A percentile compares a stretch with the other conserved stretches of the same genome.
phyloP scores from a whole-genome alignment of 768 basidiomycete genomes.

The Termitomyces sp. region DNA sequence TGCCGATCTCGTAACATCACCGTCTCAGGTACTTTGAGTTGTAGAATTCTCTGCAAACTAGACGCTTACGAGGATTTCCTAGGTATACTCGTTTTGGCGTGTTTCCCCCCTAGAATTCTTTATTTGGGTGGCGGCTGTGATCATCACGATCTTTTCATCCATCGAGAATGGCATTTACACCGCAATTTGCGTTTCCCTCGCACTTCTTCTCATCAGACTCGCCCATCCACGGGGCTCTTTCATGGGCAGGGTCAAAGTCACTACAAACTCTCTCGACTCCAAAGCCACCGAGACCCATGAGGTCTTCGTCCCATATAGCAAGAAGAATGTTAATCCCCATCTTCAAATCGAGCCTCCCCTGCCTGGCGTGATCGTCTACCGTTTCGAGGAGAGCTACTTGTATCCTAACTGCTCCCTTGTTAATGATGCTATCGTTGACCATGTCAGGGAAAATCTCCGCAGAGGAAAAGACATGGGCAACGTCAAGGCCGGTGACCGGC shows the following conservation, averaged over 20 bases:
- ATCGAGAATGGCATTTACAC: constrained; percentile 93
- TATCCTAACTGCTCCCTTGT: constrained; percentile 72
- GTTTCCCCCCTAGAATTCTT: constrained; percentile 89
- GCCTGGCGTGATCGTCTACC: constrained; percentile 87
- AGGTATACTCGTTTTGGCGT: constrained; percentile 89
- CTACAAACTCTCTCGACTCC: constrained; percentile 27
- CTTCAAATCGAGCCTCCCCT: constrained; percentile 72
- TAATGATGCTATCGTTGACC: constrained; percentile 71
- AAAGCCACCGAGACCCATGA: constrained; percentile 45
- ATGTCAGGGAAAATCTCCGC: constrained; percentile 73
- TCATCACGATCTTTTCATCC: constrained; percentile 87
- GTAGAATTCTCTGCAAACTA: not conserved
- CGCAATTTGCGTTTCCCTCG: constrained; percentile 74
- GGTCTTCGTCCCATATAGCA: constrained; percentile 74
- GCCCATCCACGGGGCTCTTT: constrained; percentile 87
- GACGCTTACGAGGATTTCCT: constrained; percentile 6
- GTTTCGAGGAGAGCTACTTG: constrained; percentile 85
- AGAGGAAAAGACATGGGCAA: constrained; percentile 68
- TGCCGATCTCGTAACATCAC: constrained; percentile 80
- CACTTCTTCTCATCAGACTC: constrained; percentile 76
- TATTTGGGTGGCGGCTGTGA: constrained; percentile 82
- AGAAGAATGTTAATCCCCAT: constrained; percentile 57
- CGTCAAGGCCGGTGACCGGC: constrained; percentile 65
- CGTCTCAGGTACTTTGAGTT: constrained; percentile 40
- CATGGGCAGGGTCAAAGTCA: constrained; percentile 78